Evolutionary conservation across 345 rosid species (phyloP).

Genomic region (Boechera stricta): DNA sequence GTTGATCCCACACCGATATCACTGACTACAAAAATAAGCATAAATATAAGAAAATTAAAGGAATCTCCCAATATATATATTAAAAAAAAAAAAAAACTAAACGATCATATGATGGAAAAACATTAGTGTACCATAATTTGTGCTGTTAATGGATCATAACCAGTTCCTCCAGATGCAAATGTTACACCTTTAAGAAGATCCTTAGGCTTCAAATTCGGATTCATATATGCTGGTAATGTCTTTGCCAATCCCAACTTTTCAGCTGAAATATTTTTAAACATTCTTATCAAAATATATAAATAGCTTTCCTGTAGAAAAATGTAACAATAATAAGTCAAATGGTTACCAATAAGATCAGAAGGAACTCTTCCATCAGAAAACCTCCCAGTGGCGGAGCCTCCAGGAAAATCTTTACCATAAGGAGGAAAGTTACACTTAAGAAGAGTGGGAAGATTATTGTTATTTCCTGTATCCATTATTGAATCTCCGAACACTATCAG

Average conservation of each 20-base stretch:
- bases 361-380: constrained; percentile 44
- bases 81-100: neutral
- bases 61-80: neutral
- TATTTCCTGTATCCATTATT: constrained; percentile 40
- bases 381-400: constrained; percentile 20
- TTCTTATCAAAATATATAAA: neutral
- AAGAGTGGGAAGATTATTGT: constrained; percentile 14
- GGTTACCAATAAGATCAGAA: constrained; percentile 20
- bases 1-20: constrained; percentile 44
- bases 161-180: constrained; percentile 72
- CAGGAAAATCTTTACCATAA: constrained; percentile 20
- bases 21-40: constrained; percentile 38
- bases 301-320: neutral
- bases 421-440: constrained; percentile 23
- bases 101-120: neutral
- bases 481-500: constrained; percentile 36
- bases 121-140: constrained; percentile 42
- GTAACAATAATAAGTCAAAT: neutral
- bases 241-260: constrained; percentile 58
- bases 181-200: constrained; percentile 50
- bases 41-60: neutral
- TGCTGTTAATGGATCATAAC: constrained; percentile 63
- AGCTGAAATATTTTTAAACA: constrained; percentile 35
- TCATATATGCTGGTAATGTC: constrained; percentile 58
- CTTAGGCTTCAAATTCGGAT: constrained; percentile 37